Percentiles rank a stretch among this genome's conserved stretches.
phyloP scores from a whole-genome alignment of 2,329 filamentous ascomycete genomes.

The Neopestalotiopsis sp. region DNA sequence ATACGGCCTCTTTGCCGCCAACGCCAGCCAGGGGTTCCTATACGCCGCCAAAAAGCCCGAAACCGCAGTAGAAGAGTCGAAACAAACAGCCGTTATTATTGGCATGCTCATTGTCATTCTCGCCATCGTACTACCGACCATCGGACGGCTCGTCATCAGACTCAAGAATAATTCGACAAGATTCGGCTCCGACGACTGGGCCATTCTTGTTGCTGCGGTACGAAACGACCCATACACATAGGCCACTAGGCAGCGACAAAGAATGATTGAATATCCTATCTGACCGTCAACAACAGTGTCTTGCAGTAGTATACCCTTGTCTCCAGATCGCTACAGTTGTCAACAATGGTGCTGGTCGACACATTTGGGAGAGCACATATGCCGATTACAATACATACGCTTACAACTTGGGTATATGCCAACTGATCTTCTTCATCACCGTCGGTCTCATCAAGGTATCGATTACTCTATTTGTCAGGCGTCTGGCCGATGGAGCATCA shows the following conservation, averaged over 20 bases:
- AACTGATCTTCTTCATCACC: background rate
- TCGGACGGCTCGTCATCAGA: conserved; percentile 16
- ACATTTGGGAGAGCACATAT: conserved; percentile 21
- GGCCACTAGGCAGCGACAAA: no score
- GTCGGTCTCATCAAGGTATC: background rate
- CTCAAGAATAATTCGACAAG: conserved; percentile 12
- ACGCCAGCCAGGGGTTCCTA: background rate
- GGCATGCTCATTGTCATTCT: conserved; percentile 20
- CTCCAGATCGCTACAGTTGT: conserved; percentile 17
- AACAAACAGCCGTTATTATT: conserved; percentile 17
- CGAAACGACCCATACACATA: background rate
- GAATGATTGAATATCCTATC: background rate
- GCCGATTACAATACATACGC: conserved; percentile 9
- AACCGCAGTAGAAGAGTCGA: conserved; percentile 9
- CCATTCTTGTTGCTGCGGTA: conserved; percentile 21
- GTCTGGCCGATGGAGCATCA: background rate
- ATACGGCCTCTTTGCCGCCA: background rate
- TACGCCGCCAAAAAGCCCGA: no score
- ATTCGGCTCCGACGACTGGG: conserved; percentile 21
- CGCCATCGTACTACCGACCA: conserved; percentile 16
- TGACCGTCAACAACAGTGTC: background rate
- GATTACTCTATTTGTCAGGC: background rate
- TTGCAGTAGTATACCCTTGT: background rate
- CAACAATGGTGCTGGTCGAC: conserved; percentile 17
- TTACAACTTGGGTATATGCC: background rate